Evolutionary conservation across 2,329 filamentous ascomycete species (phyloP).

Genomic region (Fusarium pseudocircinatum): DNA sequence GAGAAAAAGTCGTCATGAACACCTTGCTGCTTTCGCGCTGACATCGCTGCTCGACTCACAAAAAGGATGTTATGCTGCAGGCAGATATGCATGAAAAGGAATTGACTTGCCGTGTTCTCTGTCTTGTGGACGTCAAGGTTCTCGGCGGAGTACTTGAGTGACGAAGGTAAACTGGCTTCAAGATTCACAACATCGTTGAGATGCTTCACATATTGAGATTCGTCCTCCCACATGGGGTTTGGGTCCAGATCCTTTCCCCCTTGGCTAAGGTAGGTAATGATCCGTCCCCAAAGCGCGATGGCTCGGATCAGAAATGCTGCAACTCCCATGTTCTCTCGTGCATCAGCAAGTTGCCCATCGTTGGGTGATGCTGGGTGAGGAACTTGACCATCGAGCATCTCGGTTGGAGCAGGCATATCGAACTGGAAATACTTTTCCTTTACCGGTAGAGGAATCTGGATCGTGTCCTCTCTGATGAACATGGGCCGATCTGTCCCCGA

Average conservation of each 20-base stretch:
- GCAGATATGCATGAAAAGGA: constrained; percentile 89
- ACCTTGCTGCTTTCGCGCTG: constrained; percentile 73
- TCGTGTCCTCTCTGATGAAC: constrained; percentile 88
- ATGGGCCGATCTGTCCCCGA: constrained; percentile 92
- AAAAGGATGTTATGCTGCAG: constrained; percentile 92
- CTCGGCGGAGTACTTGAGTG: constrained; percentile 78
- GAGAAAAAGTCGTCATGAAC: constrained; percentile 82
- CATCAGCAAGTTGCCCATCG: constrained; percentile 71
- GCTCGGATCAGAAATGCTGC: constrained; percentile 88
- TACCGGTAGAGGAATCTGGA: constrained; percentile 90
- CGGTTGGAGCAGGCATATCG: constrained; percentile 88
- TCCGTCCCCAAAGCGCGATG: constrained; percentile 88
- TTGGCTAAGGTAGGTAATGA: constrained; percentile 90
- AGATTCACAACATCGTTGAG: constrained; percentile 77
- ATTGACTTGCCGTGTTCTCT: constrained; percentile 88
- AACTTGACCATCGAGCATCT: constrained; percentile 79
- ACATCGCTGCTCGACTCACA: constrained; percentile 86
- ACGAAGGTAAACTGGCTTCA: constrained; percentile 72
- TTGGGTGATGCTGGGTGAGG: constrained; percentile 70
- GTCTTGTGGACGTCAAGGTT: constrained; percentile 87
- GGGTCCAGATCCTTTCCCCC: constrained; percentile 84
- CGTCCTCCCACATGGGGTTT: constrained; percentile 80
- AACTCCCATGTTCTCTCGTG: constrained; percentile 90
- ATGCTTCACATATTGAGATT: constrained; percentile 80
- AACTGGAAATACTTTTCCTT: constrained; percentile 90